Conservation (phyloP, 345 rosid species). For the Murraya koenigii region DNA sequence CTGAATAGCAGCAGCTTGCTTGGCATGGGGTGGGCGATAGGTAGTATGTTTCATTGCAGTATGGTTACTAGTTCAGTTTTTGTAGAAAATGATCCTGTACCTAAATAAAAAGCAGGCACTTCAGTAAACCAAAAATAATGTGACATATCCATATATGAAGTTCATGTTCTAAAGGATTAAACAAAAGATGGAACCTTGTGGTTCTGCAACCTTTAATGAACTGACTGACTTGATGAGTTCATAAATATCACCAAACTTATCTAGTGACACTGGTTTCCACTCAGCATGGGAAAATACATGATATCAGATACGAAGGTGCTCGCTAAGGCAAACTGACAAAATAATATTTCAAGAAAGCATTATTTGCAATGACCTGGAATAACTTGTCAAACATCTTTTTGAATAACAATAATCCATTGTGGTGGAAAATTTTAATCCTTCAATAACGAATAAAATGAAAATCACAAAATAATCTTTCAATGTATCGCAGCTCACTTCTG, state of each 20-base stretch:
- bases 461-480: neutral
- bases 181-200: constrained; percentile 48
- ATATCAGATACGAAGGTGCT: neutral
- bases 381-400: constrained; percentile 83
- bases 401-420: constrained; percentile 69
- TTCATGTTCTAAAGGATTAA: neutral
- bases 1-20: constrained; percentile 66
- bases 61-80: constrained; percentile 34
- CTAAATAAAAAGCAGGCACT: neutral
- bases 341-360: neutral
- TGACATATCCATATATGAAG: neutral
- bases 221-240: constrained; percentile 63
- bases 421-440: constrained; percentile 85
- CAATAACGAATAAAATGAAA: constrained; percentile 19
- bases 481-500: neutral
- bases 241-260: constrained; percentile 65
- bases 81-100: neutral
- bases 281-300: constrained; percentile 52
- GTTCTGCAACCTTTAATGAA: constrained; percentile 59
- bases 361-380: constrained; percentile 56
- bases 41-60: constrained; percentile 72
- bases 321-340: neutral
- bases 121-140: too few relatives aligned
- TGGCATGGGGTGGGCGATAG: constrained; percentile 93
- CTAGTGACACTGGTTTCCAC: constrained; percentile 85